Base-by-base conservation (phyloP, 2,329 filamentous ascomycete genomes). In the Fusarium guadeloupense region DNA sequence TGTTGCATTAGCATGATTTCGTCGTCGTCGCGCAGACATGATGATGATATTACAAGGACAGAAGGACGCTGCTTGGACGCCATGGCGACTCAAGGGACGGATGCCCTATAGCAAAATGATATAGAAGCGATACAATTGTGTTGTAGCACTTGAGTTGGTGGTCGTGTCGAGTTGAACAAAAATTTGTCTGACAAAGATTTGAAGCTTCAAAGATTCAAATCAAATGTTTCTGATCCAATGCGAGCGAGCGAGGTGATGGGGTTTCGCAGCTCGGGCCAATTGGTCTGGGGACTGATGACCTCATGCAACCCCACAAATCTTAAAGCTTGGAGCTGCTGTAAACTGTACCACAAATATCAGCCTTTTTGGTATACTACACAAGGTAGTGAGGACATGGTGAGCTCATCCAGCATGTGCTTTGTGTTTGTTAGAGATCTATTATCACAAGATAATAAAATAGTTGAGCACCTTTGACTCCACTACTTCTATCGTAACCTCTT, bases 61-160 rank as follows among this genome's bases (percentile, higher is more conserved):
- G 85, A 86, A n/a, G 68, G 68, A 14, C 83, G 80, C 69, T 84
- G 80, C 72, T 86, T 87, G 46, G 78, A 76, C 62, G 78, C 73
- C 79, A 81, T 81, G 56, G 43, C 56, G 47, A 53, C 54, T 41
- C 40, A 4, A 39, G 34, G 39, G 25, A 54, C 31, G 35, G 40
- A 20, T 25, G 25, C 39, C 43, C 39, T 44, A 31, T 21, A 17
- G n/a, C 8, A 14, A 20, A 25, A 37, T 19, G 31, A 8, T 9
- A 9, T 4, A 30, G 10, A 10, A 23, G 28, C 14, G 21, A 34
- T n/a, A 19, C 19, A 33, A 9, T 19, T 9, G 23, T 42, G 44
- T 19, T 26, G 16, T 16, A 28, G 31, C 42, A 16, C 50, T 53
- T 40, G 43, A 40, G n/a, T 7, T 21, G 48, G 48, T 41, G 37